These are phyloP conservation scores for Strobilomyces echinocephalus DNA, from an alignment of 768 basidiomycete genomes.

Conservation along the genomic window DNA sequence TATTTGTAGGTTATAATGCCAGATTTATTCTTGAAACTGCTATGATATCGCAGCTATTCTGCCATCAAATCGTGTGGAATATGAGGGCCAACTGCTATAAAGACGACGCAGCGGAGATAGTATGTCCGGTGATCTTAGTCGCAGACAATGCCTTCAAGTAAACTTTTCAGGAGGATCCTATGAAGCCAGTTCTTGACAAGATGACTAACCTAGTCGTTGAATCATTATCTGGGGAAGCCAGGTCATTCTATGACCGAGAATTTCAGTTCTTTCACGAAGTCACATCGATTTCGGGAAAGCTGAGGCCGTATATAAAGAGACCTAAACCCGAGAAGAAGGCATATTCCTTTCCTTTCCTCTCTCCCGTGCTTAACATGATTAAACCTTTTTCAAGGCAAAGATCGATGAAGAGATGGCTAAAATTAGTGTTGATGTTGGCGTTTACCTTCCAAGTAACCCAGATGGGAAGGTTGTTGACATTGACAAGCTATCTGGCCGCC, in stretches of 20 bases:
- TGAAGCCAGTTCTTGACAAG: constrained; percentile 91
- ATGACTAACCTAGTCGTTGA: constrained; percentile 78
- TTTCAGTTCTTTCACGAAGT: constrained; percentile 95
- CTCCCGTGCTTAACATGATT: not conserved
- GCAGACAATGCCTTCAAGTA: not conserved
- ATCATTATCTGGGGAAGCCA: constrained; percentile 84
- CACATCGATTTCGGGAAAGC: constrained; percentile 95
- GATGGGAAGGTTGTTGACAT: constrained; percentile 97
- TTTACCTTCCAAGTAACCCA: constrained; percentile 96
- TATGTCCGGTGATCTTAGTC: constrained; percentile 32
- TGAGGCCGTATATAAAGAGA: constrained; percentile 95
- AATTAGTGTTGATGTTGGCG: constrained; percentile 88
- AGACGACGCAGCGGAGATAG: constrained; percentile 83
- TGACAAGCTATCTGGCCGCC: constrained; percentile 93
- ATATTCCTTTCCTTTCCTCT: not conserved
- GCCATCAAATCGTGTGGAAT: constrained; percentile 99
- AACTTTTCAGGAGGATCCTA: constrained; percentile 71
- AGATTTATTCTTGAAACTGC: constrained; percentile 96
- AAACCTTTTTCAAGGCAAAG: constrained; percentile 61
- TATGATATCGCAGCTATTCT: constrained; percentile 95
- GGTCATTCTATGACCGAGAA: constrained; percentile 88
- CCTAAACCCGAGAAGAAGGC: constrained; percentile 97
- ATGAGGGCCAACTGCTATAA: constrained; percentile 99
- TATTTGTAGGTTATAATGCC: constrained; percentile 74
- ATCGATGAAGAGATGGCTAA: constrained; percentile 99